Base-by-base conservation (phyloP, 805 yeast genomes). In the Saccharomycopsis capsularis region DNA sequence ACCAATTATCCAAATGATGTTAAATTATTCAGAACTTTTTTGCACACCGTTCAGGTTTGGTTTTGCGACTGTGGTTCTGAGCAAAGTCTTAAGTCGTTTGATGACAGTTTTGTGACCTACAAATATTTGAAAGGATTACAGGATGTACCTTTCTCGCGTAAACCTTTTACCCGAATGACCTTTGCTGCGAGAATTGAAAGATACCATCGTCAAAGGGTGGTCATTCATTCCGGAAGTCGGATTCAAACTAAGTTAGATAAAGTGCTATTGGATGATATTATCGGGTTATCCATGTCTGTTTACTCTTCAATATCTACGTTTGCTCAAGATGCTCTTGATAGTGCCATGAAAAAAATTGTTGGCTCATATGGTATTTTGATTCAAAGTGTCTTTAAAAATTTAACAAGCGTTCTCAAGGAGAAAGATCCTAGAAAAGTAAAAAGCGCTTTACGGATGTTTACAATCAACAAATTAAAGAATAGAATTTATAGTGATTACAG, bases 51-150 rank as follows among this genome's bases (percentile, higher is more conserved):
- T 40, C 79, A 82, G 53, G 77, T 82, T 4, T 93, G 95, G 87
- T 81, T 83, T 56, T 71, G 83, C 23, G 93, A 88, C 59, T 82
- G 83, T 23, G 95, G 95, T 1, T 73, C 77, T 48, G 95, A 86
- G 56, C 68, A 83, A 11, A 63, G 82, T 0, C 73, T 81, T 44
- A 80, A 74, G 38, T 67, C 74, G 3, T 76, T 79, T 50, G 81
- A 79, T 40, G 75, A 67, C 27, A 62, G 81, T 3, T 67, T 68
- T 34, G 68, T 82, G 30, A 77, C 78, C 42, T 76, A 79, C 51
- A 69, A 73, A 0, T 79, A 75, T 58, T 69, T 82, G 47, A 75
- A 75, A 40, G 73, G 74, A 35, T 68, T 79, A 7, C 90, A 84
- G 58, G 69, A 76, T n/a, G 66, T 85, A 3, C 75, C 82, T 3